Evolutionary conservation across 257 asterid species (phyloP), one percentile per base, ranked within the genome.

Genomic region (Nicotiana attenuata): DNA sequence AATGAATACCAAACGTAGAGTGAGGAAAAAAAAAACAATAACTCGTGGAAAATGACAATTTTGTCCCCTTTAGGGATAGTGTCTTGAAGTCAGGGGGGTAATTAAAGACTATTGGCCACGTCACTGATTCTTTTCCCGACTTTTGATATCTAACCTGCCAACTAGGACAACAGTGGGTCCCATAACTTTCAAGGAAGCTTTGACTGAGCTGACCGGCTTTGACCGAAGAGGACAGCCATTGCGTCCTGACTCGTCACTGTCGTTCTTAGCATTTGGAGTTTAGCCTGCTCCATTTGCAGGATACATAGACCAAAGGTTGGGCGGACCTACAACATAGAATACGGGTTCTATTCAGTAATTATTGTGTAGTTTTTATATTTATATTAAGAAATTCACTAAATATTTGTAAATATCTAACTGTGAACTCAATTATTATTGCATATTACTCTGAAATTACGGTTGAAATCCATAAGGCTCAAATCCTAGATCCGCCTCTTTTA

Each of bases 191-290:
- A 71, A 61, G 38, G 69, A 65, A 20, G 4, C 88, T 88, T 89
- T 91, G 93, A 90, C 96, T 55, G 85, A 20, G 7, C 71, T 63
- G 80, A 47, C 77, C 28, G 79, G 20, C 80, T 88, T 90, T 89
- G 92, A 89, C 91, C 87, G 78, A 61, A 28, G 66, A 85, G 88
- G 92, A 89, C 91, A 85, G 86, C 77, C 80, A 50, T 4, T 82
- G 82, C 90, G 87, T 24, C 81, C 88, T 84, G 89, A 88, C 85
- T 76, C 86, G 87, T 85, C 92, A 80, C 85, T 81, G 86, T 91
- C 96, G 88, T 85, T 84, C 88, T 85, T 81, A 66, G 86, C 84
- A 75, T 83, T 89, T 90, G 93, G 93, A 90, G 90, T 84, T 80
- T 86, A 84, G 92, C 91, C 91, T 89, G 95, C 84, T 67, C 80